Percentiles rank a stretch among this genome's conserved stretches.
These are phyloP conservation scores for Myochromella boudieri DNA, from an alignment of 768 basidiomycete genomes.

Conservation along the genomic window DNA sequence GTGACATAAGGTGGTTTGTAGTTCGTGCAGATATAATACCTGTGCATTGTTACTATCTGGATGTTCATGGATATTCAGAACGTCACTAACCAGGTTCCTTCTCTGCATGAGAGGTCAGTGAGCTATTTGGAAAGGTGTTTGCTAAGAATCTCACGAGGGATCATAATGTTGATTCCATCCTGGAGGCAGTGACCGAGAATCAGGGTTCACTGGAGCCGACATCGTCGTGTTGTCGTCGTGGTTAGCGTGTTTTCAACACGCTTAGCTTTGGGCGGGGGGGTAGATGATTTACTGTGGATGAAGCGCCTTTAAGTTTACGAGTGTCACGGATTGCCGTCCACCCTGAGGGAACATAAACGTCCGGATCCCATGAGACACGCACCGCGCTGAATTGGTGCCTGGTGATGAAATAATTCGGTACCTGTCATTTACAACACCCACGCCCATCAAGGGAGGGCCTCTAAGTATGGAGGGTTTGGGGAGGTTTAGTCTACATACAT, in stretches of 20 bases:
- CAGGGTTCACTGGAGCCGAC: slow-evolving; percentile 15
- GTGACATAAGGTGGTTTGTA: slow-evolving; percentile 12
- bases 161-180: slow-evolving; percentile 22
- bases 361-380: not conserved
- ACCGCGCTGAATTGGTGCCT: not conserved
- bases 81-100: slow-evolving; percentile 7
- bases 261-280: too few relatives aligned
- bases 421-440: too few relatives aligned
- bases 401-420: too few relatives aligned
- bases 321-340: slow-evolving; percentile 16
- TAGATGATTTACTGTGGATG: too few relatives aligned
- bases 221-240: slow-evolving; percentile 3
- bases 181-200: slow-evolving; percentile 17
- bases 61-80: not conserved
- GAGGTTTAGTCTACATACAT: too few relatives aligned
- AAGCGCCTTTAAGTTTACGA: not conserved
- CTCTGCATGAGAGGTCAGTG: not conserved
- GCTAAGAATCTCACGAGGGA: slow-evolving; percentile 13
- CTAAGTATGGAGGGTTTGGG: too few relatives aligned
- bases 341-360: not conserved
- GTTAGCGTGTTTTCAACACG: not conserved
- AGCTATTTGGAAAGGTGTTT: not conserved
- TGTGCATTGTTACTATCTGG: not conserved
- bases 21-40: slow-evolving; percentile 19
- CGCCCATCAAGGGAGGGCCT: too few relatives aligned